Conservation (phyloP, 805 yeast species). For the Priceomyces carsonii region DNA sequence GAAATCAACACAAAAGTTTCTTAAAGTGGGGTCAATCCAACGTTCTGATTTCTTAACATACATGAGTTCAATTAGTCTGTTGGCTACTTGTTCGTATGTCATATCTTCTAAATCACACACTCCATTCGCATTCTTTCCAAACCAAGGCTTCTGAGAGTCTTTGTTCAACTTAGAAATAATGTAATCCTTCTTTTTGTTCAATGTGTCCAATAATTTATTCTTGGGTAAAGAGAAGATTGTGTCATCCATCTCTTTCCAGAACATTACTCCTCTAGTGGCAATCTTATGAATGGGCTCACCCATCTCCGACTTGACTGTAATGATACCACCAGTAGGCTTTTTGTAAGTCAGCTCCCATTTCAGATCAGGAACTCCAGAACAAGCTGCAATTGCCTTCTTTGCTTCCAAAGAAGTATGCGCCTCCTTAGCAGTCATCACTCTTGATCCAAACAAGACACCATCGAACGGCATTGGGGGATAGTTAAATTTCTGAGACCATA, state of each 20-base stretch:
- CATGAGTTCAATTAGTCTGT: constrained; percentile 84
- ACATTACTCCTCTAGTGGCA: constrained; percentile 95
- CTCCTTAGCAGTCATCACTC: constrained; percentile 97
- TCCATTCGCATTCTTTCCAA: constrained; percentile 75
- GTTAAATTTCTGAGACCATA: constrained; percentile 85
- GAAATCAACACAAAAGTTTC: constrained; percentile 84
- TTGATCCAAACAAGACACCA: constrained; percentile 93
- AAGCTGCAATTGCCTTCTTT: constrained; percentile 84
- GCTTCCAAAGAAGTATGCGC: constrained; percentile 93
- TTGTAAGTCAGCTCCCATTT: constrained; percentile 95
- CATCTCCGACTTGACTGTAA: constrained; percentile 97
- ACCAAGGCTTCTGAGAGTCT: constrained; percentile 98
- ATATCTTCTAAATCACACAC: constrained; percentile 91
- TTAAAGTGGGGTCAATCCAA: constrained; percentile 87
- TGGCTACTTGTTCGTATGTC: constrained; percentile 91
- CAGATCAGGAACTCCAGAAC: constrained; percentile 85
- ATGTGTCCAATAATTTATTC: constrained; percentile 78
- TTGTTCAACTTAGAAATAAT: constrained; percentile 84
- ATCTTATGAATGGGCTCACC: constrained; percentile 99
- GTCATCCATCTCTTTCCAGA: constrained; percentile 97
- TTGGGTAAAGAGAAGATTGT: constrained; percentile 91
- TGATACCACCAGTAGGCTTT: constrained; percentile 94
- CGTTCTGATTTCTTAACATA: constrained; percentile 73
- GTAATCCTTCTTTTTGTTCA: constrained; percentile 80
- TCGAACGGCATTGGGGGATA: constrained; percentile 99